phyloP scores from a whole-genome alignment of 768 basidiomycete genomes.

The Mycena crocata region DNA sequence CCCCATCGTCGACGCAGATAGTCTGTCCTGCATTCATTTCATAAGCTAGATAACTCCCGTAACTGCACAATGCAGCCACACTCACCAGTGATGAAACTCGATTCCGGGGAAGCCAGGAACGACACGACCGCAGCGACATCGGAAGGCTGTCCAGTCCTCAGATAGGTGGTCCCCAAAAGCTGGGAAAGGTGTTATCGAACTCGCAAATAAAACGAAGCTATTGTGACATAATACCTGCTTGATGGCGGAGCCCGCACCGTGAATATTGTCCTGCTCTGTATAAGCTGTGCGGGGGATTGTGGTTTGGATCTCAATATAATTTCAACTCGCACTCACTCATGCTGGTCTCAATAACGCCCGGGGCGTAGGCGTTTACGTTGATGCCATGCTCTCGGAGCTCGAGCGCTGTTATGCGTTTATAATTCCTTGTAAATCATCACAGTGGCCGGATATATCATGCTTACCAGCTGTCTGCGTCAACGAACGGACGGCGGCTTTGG shows the following conservation, averaged over 20 bases:
- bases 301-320: background rate
- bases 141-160: constrained; percentile 26
- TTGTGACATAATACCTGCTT: constrained; percentile 5
- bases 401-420: no score
- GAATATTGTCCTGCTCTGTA: background rate
- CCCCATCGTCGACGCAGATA: no score
- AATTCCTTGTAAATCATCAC: no score
- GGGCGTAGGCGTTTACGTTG: constrained; percentile 56
- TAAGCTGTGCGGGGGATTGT: background rate
- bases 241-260: constrained; percentile 5
- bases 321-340: constrained; percentile 40
- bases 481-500: constrained; percentile 56
- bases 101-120: constrained; percentile 41
- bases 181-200: background rate
- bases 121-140: constrained; percentile 39
- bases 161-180: constrained; percentile 4
- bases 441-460: background rate
- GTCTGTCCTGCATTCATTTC: no score
- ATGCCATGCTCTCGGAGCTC: constrained; percentile 50
- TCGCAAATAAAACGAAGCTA: no score
- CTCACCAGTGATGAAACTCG: constrained; percentile 41
- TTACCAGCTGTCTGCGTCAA: constrained; percentile 54
- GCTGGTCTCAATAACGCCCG: constrained; percentile 44
- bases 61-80: no score
- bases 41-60: no score